Conservation (phyloP, 1,284 basidiomycete genomes). For the Ganoderma multipileum region DNA sequence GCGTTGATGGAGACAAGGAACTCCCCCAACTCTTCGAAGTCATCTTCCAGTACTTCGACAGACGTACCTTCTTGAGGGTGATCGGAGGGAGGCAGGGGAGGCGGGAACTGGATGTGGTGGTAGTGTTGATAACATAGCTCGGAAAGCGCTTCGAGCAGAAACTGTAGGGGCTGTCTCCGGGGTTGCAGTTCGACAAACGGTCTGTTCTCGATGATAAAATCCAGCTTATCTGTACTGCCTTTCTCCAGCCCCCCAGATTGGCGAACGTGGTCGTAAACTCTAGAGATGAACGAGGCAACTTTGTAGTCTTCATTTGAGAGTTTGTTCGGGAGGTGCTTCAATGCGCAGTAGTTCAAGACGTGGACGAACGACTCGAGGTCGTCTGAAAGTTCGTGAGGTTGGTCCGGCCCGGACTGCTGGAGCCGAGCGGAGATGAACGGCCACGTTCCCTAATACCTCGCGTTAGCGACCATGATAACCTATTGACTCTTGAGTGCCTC, state of each 20-base stretch:
- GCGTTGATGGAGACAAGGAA: background rate
- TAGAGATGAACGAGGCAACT: background rate
- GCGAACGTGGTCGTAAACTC: background rate
- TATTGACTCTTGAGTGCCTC: background rate
- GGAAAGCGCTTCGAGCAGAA: background rate
- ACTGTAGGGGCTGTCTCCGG: background rate
- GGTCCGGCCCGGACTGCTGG: background rate
- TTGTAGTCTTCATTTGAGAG: background rate
- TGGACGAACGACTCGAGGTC: constrained; percentile 20
- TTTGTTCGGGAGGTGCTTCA: constrained; percentile 5
- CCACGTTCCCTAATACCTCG: constrained; percentile 15
- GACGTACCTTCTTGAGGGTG: background rate
- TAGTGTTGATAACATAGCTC: background rate
- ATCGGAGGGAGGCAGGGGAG: background rate
- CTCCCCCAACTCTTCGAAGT: background rate
- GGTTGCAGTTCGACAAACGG: background rate
- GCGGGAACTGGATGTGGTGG: background rate
- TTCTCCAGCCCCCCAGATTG: background rate
- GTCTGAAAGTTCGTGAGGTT: constrained; percentile 13
- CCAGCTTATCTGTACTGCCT: background rate
- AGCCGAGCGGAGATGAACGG: constrained; percentile 16
- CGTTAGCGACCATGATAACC: background rate
- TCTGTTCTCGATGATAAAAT: background rate
- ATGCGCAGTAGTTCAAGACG: constrained; percentile 8
- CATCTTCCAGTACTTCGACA: background rate